Evolutionary conservation across 75 land plant species (phyloP), one percentile per base, ranked within the genome.

Genomic region (Cryptomeria japonica): DNA sequence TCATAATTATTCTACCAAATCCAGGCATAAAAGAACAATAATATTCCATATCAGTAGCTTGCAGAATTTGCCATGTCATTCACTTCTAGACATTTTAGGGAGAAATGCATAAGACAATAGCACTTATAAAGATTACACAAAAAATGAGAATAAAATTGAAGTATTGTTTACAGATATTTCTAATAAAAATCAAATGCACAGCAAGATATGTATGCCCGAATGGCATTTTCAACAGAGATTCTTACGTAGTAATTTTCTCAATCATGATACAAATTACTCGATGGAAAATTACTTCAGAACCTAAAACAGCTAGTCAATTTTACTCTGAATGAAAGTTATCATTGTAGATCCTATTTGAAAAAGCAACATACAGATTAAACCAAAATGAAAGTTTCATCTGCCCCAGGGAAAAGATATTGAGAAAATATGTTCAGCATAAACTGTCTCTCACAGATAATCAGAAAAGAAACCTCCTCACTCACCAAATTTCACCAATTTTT

Each of bases 241-340:
- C 12, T 64, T 64, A 64, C 10, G 9, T 25, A 25, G 70, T 64
- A 9, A 64, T 64, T 25, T 25, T 64, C 70, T 64, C 70, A 22
- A 64, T 64, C 70, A 64, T 7, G n/a, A 64, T 22, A 28, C 5
- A 64, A 64, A 1, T 25, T 64, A 25, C 9, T 25, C 70, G 6
- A 25, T 7, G 25, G 70, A 64, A 61, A 61, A 22, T 4, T 18
- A 78, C 25, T 78, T 78, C 28, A 78, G 41, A 37, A 18, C 25
- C 37, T 78, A 25, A 78, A 78, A 25, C 55, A 51, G 16, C 80
- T 18, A 79, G 44, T 78, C 82, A 79, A 41, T 79, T 79, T 79
- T 38, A 38, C 39, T 22, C 6, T 79, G 41, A 19, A 37, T 18
- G 41, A 6, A 37, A 19, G 80, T 39, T 14, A 78, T 37, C 44